phyloP scores from a whole-genome alignment of 1,284 basidiomycete genomes.

The Melampsora abietis-canadensis region DNA sequence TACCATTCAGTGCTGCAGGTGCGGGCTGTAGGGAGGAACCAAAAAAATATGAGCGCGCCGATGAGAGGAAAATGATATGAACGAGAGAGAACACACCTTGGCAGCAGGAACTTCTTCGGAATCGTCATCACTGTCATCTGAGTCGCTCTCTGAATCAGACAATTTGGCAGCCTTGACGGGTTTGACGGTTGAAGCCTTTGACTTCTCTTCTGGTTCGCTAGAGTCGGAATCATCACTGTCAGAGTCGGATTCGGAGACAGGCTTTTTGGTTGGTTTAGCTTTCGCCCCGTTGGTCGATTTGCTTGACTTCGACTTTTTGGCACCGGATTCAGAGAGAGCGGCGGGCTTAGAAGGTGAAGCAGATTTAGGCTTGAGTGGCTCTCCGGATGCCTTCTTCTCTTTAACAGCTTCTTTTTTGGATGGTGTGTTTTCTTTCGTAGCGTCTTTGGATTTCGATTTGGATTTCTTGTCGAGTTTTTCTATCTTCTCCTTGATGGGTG shows the following conservation, averaged over 20 bases:
- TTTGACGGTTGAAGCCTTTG: constrained; percentile 23
- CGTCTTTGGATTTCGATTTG: background rate
- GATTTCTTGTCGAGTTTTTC: constrained; percentile 30
- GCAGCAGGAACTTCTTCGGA: background rate
- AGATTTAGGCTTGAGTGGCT: constrained; percentile 13
- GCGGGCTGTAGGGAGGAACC: background rate
- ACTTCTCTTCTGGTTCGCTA: constrained; percentile 13
- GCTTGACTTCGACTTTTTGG: constrained; percentile 1
- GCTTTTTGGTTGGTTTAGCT: background rate
- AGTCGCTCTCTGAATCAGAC: constrained; percentile 11
- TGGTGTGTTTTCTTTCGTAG: constrained; percentile 9
- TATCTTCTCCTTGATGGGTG: constrained; percentile 24
- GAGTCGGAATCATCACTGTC: constrained; percentile 23
- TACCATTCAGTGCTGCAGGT: background rate
- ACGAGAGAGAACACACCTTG: background rate
- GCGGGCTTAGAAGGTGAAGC: too few species aligned
- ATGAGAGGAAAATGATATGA: background rate
- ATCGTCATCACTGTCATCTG: constrained; percentile 22
- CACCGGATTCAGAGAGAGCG: background rate
- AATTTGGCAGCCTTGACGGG: background rate
- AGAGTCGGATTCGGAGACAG: constrained; percentile 28
- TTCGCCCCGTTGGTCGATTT: background rate
- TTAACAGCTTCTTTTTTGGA: background rate
- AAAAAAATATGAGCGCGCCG: background rate
- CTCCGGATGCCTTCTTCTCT: constrained; percentile 14